A percentile compares a stretch with the other conserved stretches of the same genome.
Conservation (phyloP, 805 yeast species). For the Suhomyces faveliae region DNA sequence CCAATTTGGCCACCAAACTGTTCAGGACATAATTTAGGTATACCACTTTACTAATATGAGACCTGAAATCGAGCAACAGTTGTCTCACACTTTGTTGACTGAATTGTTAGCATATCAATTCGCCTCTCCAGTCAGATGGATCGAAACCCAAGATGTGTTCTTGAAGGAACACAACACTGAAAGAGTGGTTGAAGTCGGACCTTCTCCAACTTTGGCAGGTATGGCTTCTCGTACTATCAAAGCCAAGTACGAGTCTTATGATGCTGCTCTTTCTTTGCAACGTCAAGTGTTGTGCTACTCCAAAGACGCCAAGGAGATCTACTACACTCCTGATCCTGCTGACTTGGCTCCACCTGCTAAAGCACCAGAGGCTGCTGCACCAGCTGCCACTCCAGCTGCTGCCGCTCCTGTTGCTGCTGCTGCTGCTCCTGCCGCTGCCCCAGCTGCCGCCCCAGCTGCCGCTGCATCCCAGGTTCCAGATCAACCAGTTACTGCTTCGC, state of each 20-base stretch:
- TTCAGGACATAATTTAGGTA: neutral
- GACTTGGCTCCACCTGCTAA: conserved; percentile 43
- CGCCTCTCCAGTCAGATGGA: conserved; percentile 99
- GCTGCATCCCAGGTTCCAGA: conserved; percentile 86
- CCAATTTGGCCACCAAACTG: neutral
- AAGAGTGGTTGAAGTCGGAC: conserved; percentile 97
- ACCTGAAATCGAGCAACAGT: conserved; percentile 97
- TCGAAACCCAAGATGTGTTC: conserved; percentile 98
- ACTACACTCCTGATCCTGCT: conserved; percentile 84
- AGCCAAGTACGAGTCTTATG: conserved; percentile 95
- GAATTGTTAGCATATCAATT: conserved; percentile 98
- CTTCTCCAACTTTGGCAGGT: conserved; percentile 97
- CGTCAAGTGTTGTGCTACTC: conserved; percentile 95
- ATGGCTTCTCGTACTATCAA: conserved; percentile 97
- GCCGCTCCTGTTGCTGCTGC: conserved; percentile 54
- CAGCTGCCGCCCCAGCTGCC: conserved; percentile 69
- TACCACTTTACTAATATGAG: conserved; percentile 47
- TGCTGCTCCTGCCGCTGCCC: conserved; percentile 56
- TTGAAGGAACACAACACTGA: conserved; percentile 92
- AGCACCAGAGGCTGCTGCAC: conserved; percentile 26
- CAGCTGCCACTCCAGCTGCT: conserved; percentile 52
- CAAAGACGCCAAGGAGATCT: conserved; percentile 93
- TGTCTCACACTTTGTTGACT: conserved; percentile 90
- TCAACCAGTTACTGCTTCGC: conserved; percentile 81
- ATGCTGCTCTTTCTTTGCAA: conserved; percentile 90